Evolutionary conservation across 257 asterid species (phyloP).

Genomic region (Solanum pennellii): DNA sequence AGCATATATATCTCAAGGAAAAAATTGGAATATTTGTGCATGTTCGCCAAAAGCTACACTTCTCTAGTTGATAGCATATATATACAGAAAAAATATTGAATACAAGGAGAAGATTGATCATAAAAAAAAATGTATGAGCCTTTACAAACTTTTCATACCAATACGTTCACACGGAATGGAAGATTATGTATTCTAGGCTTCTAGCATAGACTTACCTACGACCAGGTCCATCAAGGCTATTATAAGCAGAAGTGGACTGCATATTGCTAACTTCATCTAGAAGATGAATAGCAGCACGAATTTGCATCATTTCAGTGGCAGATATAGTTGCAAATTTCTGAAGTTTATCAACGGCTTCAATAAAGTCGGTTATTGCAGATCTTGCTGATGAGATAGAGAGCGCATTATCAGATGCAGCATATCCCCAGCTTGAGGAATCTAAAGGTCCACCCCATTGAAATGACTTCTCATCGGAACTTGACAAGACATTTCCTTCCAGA

Average conservation of each 20-base stretch:
- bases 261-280: slow-evolving; percentile 63
- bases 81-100: not conserved
- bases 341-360: slow-evolving; percentile 50
- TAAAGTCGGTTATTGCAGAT: slow-evolving; percentile 52
- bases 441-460: slow-evolving; percentile 61
- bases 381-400: slow-evolving; percentile 24
- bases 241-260: slow-evolving; percentile 57
- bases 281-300: slow-evolving; percentile 58
- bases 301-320: slow-evolving; percentile 61
- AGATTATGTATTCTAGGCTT: not conserved
- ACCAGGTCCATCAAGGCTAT: slow-evolving; percentile 94
- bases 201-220: slow-evolving; percentile 41
- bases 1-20: not conserved
- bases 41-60: not conserved
- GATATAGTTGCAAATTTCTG: slow-evolving; percentile 27
- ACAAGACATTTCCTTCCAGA: slow-evolving; percentile 54
- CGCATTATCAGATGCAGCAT: slow-evolving; percentile 25
- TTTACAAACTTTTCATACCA: not conserved
- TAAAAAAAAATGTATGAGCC: not conserved
- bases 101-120: not conserved
- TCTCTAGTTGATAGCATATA: not conserved
- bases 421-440: slow-evolving; percentile 28
- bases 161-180: not conserved
- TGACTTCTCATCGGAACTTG: slow-evolving; percentile 35
- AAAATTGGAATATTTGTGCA: not conserved